These are phyloP conservation scores for Trichosporon asahii DNA, from an alignment of 1,284 basidiomycete genomes.

Conservation along the genomic window DNA sequence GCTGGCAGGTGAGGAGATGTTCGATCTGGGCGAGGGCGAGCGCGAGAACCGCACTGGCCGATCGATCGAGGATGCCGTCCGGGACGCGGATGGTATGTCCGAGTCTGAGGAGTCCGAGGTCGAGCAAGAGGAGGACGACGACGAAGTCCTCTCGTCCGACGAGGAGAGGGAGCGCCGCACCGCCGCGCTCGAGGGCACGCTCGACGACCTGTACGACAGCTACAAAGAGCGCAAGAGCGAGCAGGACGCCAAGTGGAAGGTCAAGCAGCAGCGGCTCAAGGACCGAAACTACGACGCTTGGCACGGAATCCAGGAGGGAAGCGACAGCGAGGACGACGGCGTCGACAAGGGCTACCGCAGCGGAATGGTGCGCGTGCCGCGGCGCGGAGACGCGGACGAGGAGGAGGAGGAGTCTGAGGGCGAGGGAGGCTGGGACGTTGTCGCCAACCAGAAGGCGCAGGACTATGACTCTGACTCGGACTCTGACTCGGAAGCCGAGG, in stretches of 20 bases:
- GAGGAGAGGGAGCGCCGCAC: conserved; percentile 68
- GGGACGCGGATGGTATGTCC: conserved; percentile 52
- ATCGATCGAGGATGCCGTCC: conserved; percentile 53
- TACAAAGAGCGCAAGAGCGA: conserved; percentile 80
- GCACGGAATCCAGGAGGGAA: conserved; percentile 62
- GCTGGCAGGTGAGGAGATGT: conserved; percentile 67
- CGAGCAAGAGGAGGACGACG: conserved; percentile 50
- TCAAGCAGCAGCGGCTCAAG: conserved; percentile 73
- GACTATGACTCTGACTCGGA: conserved; percentile 54
- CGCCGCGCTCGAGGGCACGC: conserved; percentile 70
- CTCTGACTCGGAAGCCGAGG: conserved; percentile 36
- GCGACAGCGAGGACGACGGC: conserved; percentile 46
- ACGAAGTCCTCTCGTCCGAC: conserved; percentile 62
- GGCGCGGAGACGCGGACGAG: conserved; percentile 52
- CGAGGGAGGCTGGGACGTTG: conserved; percentile 71
- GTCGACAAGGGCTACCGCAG: conserved; percentile 45
- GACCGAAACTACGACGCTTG: conserved; percentile 69
- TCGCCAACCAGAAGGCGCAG: conserved; percentile 63
- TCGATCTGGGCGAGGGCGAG: conserved; percentile 71
- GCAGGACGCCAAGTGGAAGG: conserved; percentile 84
- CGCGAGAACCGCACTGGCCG: conserved; percentile 55
- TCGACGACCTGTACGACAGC: conserved; percentile 84
- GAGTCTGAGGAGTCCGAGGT: conserved; percentile 52
- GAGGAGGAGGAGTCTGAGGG: conserved; percentile 57
- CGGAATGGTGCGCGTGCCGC: conserved; percentile 29